Percentiles rank a stretch among this genome's conserved stretches.
Evolutionary conservation across 2,329 filamentous ascomycete species (phyloP).

Genomic region (Cladosporium colombiae): DNA sequence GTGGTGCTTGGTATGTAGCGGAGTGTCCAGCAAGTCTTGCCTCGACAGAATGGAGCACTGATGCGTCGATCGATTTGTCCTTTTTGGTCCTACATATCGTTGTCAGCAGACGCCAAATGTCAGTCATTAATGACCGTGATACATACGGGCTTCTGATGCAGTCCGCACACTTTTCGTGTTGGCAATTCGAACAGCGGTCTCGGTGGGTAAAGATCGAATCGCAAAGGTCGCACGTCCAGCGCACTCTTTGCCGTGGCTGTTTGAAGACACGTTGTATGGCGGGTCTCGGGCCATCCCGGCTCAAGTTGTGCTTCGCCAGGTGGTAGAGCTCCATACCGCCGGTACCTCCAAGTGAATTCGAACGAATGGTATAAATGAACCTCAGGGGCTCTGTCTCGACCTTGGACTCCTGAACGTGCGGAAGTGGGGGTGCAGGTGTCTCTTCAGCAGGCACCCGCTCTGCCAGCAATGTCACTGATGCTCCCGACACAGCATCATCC

Average conservation of each 20-base stretch:
- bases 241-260: slow-evolving; percentile 47
- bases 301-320: neutral
- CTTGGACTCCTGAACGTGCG: neutral
- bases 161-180: slow-evolving; percentile 59
- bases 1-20: neutral
- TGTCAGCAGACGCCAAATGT: slow-evolving; percentile 11
- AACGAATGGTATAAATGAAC: slow-evolving; percentile 13
- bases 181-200: slow-evolving; percentile 60
- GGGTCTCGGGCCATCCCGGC: slow-evolving; percentile 30
- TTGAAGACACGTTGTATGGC: slow-evolving; percentile 42
- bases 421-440: neutral
- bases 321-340: slow-evolving; percentile 19
- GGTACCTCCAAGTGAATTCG: neutral
- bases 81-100: slow-evolving; percentile 54
- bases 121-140: neutral
- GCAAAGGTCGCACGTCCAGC: slow-evolving; percentile 63
- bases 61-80: slow-evolving; percentile 63
- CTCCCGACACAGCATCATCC: neutral
- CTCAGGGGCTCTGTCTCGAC: neutral
- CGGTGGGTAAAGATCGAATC: slow-evolving; percentile 59
- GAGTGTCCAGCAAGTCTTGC: slow-evolving; percentile 25
- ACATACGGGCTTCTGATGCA: slow-evolving; percentile 58
- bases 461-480: neutral
- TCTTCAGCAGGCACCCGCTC: neutral
- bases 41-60: slow-evolving; percentile 59